Evolutionary conservation across 805 yeast species (phyloP).

Genomic region (Myxozyma nipponensis): DNA sequence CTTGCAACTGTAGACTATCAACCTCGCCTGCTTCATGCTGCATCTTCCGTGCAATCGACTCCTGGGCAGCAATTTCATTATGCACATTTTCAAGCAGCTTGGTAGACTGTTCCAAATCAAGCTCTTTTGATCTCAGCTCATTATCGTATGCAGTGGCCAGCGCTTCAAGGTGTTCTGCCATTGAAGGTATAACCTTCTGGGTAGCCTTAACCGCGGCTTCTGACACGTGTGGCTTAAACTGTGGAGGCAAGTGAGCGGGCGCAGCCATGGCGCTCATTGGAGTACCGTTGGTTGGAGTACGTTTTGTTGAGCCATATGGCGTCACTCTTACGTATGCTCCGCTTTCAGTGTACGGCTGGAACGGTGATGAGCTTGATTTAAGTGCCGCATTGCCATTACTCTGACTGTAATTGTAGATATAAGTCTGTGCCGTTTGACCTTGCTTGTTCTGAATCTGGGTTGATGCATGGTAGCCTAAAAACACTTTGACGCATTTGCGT

Average conservation of each 20-base stretch:
- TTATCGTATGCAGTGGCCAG: constrained; percentile 50
- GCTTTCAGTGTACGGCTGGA: constrained; percentile 3
- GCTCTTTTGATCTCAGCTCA: constrained; percentile 53
- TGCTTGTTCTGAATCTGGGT: constrained; percentile 43
- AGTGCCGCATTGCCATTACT: constrained; percentile 6
- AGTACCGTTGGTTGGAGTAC: not conserved
- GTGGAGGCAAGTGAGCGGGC: constrained; percentile 4
- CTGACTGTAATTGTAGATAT: constrained; percentile 24
- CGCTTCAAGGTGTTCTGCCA: constrained; percentile 37
- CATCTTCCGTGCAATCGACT: constrained; percentile 33
- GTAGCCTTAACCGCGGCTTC: constrained; percentile 54
- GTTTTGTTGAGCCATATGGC: not conserved
- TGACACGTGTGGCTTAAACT: constrained; percentile 41
- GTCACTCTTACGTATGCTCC: not conserved
- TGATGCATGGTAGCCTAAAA: constrained; percentile 49
- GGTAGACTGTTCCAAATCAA: constrained; percentile 49
- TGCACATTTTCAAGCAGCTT: constrained; percentile 43
- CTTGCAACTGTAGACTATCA: constrained; percentile 12
- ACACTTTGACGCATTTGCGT: constrained; percentile 42
- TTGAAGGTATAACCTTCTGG: constrained; percentile 44
- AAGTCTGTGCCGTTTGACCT: constrained; percentile 42
- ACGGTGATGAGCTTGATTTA: constrained; percentile 25
- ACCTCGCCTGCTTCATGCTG: constrained; percentile 14
- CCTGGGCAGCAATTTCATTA: constrained; percentile 41
- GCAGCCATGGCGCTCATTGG: not conserved